Base-by-base conservation (phyloP, 441 rosid genomes). In the Bruguiera hainesii region DNA sequence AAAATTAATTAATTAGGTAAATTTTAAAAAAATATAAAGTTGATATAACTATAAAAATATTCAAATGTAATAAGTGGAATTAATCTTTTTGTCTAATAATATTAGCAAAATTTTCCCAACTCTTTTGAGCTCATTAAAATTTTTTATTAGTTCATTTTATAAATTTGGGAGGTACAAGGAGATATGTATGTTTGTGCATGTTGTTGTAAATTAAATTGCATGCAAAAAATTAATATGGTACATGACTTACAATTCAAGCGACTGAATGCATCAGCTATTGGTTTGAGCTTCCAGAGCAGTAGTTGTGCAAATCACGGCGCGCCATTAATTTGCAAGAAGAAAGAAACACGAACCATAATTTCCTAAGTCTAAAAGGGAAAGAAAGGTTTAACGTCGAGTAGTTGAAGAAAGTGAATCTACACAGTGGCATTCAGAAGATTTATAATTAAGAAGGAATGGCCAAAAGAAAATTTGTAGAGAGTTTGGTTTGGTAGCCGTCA, bases 401-500 rank as follows among this genome's bases (percentile, higher is more conserved):
- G 10, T 35, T 5, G 28, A 46, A 52, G 56, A 25, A 39, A 61
- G 18, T 35, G 49, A 28, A 62, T 21, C 6, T 26, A 21, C 33
- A 30, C 33, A 39, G 39, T 46, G 28, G 3, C 15, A 9, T 29
- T 20, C 16, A 8, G 18, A 21, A 46, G 64, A 50, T 49, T 57
- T 19, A 65, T 42, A 9, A n/a, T 55, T 9, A 6, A 23, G 25
- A 20, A 55, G 16, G 28, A 53, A 53, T 37, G 48, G 48, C 18
- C 7, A 2, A 23, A 39, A 61, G 20, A 1, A 33, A 48, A 52
- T 26, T 8, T 16, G 2, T 19, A 4, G 26, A 48, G 31, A 61
- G 71, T 73, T 74, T 79, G 78, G 71, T 73, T 74, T 79, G 78
- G 81, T 75, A 79, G 89, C 85, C 84, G 87, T 83, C 85, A 78